Conservation (phyloP, 2,329 filamentous ascomycete genomes). For the Lasiodiplodia sp. region DNA sequence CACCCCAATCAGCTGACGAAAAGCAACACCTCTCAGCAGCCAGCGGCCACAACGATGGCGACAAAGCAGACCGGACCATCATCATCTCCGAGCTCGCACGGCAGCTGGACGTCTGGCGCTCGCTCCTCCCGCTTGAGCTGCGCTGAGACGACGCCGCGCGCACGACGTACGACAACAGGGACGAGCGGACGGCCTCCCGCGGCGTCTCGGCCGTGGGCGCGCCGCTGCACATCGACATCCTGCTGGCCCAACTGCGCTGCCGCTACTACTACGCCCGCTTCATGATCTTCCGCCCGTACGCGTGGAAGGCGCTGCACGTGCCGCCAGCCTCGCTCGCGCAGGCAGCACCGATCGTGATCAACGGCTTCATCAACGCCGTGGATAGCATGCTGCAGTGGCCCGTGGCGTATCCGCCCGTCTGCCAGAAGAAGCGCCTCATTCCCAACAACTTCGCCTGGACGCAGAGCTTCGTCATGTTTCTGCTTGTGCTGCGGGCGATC, state of each 20-base stretch:
- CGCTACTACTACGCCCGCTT: slow-evolving; percentile 34
- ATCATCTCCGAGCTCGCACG: slow-evolving; percentile 60
- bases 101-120: slow-evolving; percentile 66
- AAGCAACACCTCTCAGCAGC: slow-evolving; percentile 1
- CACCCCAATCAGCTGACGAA: neutral
- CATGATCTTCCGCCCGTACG: slow-evolving; percentile 32
- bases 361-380: slow-evolving; percentile 40
- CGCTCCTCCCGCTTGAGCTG: slow-evolving; percentile 61
- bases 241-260: slow-evolving; percentile 32
- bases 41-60: neutral
- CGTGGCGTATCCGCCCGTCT: slow-evolving; percentile 63
- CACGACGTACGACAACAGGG: too few species aligned
- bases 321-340: slow-evolving; percentile 39
- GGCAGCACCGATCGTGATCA: neutral
- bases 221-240: slow-evolving; percentile 44
- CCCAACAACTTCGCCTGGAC: slow-evolving; percentile 68
- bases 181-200: too few species aligned
- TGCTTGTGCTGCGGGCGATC: slow-evolving; percentile 38
- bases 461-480: slow-evolving; percentile 66
- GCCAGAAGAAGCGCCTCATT: slow-evolving; percentile 64
- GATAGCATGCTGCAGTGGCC: slow-evolving; percentile 67
- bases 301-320: slow-evolving; percentile 47
- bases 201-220: fast-evolving
- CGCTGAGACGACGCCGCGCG: slow-evolving; percentile 61
- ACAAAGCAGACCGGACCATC: neutral